Percentiles rank a stretch among this genome's conserved stretches.
Evolutionary conservation across 768 basidiomycete genomes (phyloP).

Genomic region (Lentinus brumalis): DNA sequence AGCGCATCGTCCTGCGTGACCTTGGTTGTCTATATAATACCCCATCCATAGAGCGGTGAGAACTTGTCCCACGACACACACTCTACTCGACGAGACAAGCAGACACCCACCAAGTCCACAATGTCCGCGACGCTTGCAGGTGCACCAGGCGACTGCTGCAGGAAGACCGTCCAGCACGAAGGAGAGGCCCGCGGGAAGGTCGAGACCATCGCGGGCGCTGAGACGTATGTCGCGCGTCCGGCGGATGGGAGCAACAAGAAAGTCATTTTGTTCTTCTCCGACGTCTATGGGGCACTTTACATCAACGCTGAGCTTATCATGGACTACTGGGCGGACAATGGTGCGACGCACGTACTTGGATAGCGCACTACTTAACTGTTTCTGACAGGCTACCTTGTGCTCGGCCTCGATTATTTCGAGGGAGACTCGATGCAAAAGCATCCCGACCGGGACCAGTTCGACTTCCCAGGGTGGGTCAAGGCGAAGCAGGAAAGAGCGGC

Average conservation of each 20-base stretch:
- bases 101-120: background rate
- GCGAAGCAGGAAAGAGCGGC: constrained; percentile 36
- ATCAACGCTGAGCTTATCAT: constrained; percentile 61
- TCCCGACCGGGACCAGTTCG: constrained; percentile 38
- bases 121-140: constrained; percentile 15
- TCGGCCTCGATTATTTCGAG: constrained; percentile 66
- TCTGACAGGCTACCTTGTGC: constrained; percentile 52
- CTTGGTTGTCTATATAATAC: too few species aligned
- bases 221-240: constrained; percentile 59
- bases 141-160: constrained; percentile 49
- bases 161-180: constrained; percentile 51
- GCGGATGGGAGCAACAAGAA: constrained; percentile 33
- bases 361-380: background rate
- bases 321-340: constrained; percentile 64
- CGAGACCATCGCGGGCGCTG: constrained; percentile 43
- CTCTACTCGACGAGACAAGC: too few species aligned
- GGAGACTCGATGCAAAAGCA: constrained; percentile 53
- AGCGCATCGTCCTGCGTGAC: too few species aligned
- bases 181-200: constrained; percentile 49
- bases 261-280: constrained; percentile 59
- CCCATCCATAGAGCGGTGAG: background rate
- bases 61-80: background rate
- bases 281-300: constrained; percentile 62
- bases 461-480: constrained; percentile 47
- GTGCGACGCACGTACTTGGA: constrained; percentile 31